These are phyloP conservation scores for Stemphylium lycopersici DNA, from an alignment of 2,329 filamentous ascomycete genomes.

Conservation along the genomic window DNA sequence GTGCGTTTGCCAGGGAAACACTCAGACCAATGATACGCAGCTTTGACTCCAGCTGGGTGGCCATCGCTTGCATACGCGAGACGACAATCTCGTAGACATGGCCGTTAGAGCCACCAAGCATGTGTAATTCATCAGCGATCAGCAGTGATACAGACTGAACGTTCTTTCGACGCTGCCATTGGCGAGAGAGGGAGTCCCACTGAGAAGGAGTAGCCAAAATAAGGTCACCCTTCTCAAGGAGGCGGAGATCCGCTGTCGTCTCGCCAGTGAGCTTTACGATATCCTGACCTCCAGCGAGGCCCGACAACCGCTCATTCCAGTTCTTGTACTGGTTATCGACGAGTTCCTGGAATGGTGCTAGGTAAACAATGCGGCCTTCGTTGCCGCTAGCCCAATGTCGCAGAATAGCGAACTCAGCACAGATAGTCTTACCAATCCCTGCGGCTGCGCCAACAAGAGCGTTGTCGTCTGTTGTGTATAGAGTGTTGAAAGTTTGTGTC, in stretches of 20 bases:
- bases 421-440: slow-evolving; percentile 95
- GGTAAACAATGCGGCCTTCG: slow-evolving; percentile 83
- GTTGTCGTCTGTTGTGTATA: slow-evolving; percentile 90
- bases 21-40: slow-evolving; percentile 89
- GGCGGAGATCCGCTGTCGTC: slow-evolving; percentile 85
- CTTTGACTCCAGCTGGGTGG: slow-evolving; percentile 81
- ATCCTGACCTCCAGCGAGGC: slow-evolving; percentile 80
- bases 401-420: slow-evolving; percentile 90
- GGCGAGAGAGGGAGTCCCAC: slow-evolving; percentile 94
- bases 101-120: slow-evolving; percentile 84
- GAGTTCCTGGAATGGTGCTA: slow-evolving; percentile 93
- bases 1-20: slow-evolving; percentile 89
- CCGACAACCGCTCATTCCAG: slow-evolving; percentile 79
- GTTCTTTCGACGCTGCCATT: slow-evolving; percentile 97
- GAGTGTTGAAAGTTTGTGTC: slow-evolving; percentile 93
- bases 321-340: slow-evolving; percentile 81
- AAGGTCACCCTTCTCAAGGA: slow-evolving; percentile 85
- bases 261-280: slow-evolving; percentile 95
- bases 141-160: slow-evolving; percentile 89
- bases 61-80: slow-evolving; percentile 97
- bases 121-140: slow-evolving; percentile 93
- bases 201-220: slow-evolving; percentile 91
- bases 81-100: slow-evolving; percentile 96
- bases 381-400: slow-evolving; percentile 80
- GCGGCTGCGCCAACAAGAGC: slow-evolving; percentile 92